Conservation (phyloP, 768 basidiomycete species). For the Lanmaoa rubissima region DNA sequence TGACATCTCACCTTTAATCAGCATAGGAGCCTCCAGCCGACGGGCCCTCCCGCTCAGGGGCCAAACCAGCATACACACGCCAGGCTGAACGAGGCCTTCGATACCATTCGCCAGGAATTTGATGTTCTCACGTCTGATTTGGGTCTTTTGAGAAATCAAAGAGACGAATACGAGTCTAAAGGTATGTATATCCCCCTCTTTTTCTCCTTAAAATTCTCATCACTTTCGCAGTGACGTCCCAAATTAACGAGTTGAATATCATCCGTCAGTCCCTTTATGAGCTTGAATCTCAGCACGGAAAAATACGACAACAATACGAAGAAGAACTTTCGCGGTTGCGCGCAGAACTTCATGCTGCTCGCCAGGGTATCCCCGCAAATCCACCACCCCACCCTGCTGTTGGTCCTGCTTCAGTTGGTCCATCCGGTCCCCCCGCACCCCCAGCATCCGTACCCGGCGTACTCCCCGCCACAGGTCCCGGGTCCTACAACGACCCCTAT, state of each 20-base stretch:
- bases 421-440: conserved; percentile 34
- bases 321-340: conserved; percentile 76
- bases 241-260: conserved; percentile 87
- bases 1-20: conserved; percentile 25
- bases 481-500: conserved; percentile 37
- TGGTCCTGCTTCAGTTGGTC: conserved; percentile 34
- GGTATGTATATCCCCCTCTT: conserved; percentile 41
- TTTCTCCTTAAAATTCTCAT: conserved; percentile 9
- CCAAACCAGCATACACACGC: conserved; percentile 39
- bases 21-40: conserved; percentile 57
- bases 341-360: conserved; percentile 57
- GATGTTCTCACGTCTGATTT: conserved; percentile 72
- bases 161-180: conserved; percentile 89
- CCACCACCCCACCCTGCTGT: conserved; percentile 36
- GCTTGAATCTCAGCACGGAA: conserved; percentile 83
- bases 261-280: conserved; percentile 91
- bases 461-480: conserved; percentile 30
- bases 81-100: conserved; percentile 75
- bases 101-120: conserved; percentile 81
- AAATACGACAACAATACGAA: conserved; percentile 85
- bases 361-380: conserved; percentile 38
- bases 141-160: conserved; percentile 63
- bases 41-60: conserved; percentile 43
- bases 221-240: conserved; percentile 55
- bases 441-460: conserved; percentile 32